Percentiles rank a stretch among this genome's conserved stretches.
These are phyloP conservation scores for Claviceps paspali DNA, from an alignment of 2,329 filamentous ascomycete species.

Conservation along the genomic window DNA sequence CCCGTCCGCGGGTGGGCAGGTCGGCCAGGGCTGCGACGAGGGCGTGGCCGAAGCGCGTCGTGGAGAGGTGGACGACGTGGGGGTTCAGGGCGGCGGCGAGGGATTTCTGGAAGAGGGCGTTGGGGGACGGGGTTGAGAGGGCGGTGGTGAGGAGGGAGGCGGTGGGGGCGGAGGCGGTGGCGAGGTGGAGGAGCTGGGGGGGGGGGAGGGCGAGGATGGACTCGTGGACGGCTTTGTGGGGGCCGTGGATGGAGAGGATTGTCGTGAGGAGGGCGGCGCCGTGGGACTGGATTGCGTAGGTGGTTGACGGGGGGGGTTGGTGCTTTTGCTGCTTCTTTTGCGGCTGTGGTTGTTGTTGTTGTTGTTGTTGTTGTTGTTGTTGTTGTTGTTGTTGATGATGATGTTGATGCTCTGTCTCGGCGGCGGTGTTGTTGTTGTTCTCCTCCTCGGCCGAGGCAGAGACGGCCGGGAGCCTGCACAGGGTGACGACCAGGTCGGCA, in stretches of 20 bases:
- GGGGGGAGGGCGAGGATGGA: constrained; percentile 46
- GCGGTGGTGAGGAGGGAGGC: constrained; percentile 35
- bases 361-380: constrained; percentile 11
- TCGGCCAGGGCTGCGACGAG: constrained; percentile 33
- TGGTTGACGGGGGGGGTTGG: constrained; percentile 35
- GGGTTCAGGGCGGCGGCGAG: constrained; percentile 33
- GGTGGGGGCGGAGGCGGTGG: constrained; percentile 36
- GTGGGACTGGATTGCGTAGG: constrained; percentile 43
- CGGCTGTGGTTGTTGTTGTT: constrained; percentile 15
- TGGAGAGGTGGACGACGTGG: constrained; percentile 29
- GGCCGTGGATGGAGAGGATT: constrained; percentile 61
- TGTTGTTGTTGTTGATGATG: constrained; percentile 21
- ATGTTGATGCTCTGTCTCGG: too few relatives aligned
- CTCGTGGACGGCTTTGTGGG: constrained; percentile 57
- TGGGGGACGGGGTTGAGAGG: constrained; percentile 29
- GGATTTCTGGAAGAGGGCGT: constrained; percentile 39
- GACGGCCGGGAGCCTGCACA: constrained; percentile 31
- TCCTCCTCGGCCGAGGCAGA: background rate
- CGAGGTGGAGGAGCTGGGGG: constrained; percentile 46
- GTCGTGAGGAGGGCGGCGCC: constrained; percentile 68
- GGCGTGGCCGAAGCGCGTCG: constrained; percentile 35
- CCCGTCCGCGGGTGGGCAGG: constrained; percentile 33
- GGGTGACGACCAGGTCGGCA: constrained; percentile 31
- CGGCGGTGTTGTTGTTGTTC: too few relatives aligned
- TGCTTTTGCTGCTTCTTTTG: constrained; percentile 12